These are phyloP conservation scores for Capsicum baccatum DNA, from an alignment of 257 asterid genomes.

Conservation along the genomic window DNA sequence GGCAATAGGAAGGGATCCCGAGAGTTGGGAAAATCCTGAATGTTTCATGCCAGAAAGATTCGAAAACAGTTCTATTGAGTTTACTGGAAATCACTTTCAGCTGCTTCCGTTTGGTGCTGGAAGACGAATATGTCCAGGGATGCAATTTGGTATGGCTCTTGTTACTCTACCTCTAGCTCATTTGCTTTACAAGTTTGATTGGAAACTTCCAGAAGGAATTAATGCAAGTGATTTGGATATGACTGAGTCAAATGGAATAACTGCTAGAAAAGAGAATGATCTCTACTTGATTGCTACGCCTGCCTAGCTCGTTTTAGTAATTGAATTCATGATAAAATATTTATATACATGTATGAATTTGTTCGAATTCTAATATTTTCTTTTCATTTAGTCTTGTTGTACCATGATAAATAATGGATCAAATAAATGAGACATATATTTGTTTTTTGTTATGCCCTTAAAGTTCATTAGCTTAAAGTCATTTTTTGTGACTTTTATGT, in stretches of 20 bases:
- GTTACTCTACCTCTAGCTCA: conserved; percentile 30
- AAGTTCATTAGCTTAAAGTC: neutral
- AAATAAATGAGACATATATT: neutral
- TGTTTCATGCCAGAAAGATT: conserved; percentile 33
- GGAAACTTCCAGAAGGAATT: conserved; percentile 29
- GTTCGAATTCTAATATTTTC: no score
- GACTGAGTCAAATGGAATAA: conserved; percentile 2
- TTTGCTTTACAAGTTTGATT: conserved; percentile 30
- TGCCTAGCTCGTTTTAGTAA: neutral
- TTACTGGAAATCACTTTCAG: neutral
- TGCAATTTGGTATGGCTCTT: conserved; percentile 12
- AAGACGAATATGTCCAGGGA: neutral
- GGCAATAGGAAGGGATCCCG: conserved; percentile 19
- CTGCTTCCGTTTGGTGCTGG: neutral
- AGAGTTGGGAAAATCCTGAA: conserved; percentile 18
- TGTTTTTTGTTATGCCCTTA: neutral
- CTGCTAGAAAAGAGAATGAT: neutral
- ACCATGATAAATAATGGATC: neutral
- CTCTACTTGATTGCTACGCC: conserved; percentile 10
- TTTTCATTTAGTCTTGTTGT: neutral
- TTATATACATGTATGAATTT: no score
- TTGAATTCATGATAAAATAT: neutral
- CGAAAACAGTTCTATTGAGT: conserved; percentile 10
- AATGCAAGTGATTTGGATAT: neutral
- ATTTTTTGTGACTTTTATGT: no score